Evolutionary conservation across 495 filamentous ascomycete genomes (phyloP).

Genomic region (Lepidopterella palustris): DNA sequence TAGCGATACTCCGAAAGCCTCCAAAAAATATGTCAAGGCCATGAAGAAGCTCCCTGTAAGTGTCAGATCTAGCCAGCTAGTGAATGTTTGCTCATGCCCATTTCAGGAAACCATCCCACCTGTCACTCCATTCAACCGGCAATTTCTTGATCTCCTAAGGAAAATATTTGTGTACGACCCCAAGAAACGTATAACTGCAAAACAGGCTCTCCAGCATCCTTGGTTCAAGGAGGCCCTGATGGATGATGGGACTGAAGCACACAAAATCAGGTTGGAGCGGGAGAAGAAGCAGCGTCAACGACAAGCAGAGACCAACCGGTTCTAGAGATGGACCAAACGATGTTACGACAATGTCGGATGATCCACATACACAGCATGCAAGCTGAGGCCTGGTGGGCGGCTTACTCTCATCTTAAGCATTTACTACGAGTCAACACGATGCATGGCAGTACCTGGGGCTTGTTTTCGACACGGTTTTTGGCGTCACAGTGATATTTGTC

Average conservation of each 20-base stretch:
- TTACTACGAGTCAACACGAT: constrained; percentile 23
- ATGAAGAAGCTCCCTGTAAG: constrained; percentile 87
- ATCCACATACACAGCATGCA: background rate
- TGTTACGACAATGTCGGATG: constrained; percentile 5
- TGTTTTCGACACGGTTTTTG: constrained; percentile 4
- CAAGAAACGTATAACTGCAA: constrained; percentile 79
- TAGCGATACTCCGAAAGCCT: constrained; percentile 77
- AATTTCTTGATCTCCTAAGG: constrained; percentile 80
- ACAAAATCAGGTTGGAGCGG: constrained; percentile 23
- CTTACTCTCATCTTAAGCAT: constrained; percentile 23
- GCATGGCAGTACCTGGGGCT: constrained; percentile 15
- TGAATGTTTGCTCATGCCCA: background rate
- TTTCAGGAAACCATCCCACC: constrained; percentile 84
- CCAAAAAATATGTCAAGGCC: constrained; percentile 84
- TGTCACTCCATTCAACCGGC: constrained; percentile 67
- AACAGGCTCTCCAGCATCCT: constrained; percentile 80
- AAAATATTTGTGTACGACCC: constrained; percentile 97
- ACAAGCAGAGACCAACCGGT: constrained; percentile 15
- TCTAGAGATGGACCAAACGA: background rate
- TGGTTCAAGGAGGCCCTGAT: constrained; percentile 84
- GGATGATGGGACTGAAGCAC: constrained; percentile 91
- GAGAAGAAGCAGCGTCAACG: constrained; percentile 20
- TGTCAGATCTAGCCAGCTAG: constrained; percentile 10
- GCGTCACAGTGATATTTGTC: constrained; percentile 12
- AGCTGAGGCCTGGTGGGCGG: background rate